These are phyloP conservation scores for Agroathelia rolfsii DNA, from an alignment of 1,284 basidiomycete genomes.

Conservation along the genomic window DNA sequence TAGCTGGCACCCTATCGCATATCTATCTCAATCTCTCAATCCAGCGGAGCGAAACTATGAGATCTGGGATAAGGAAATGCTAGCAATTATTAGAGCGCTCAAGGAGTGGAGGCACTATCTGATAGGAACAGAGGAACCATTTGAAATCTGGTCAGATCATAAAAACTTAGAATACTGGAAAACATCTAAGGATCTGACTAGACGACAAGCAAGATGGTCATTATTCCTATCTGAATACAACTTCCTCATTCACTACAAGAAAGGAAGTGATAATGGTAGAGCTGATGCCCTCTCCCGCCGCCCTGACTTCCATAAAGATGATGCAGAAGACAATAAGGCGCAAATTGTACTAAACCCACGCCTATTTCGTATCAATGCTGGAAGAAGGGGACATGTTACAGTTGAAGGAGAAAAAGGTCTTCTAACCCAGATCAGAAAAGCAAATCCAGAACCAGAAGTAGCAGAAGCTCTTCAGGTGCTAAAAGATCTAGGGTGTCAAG, in stretches of 20 bases:
- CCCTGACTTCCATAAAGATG: conserved; percentile 7
- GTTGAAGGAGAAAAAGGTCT: no score
- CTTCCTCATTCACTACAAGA: conserved; percentile 16
- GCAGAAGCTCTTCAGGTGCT: no score
- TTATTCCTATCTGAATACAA: conserved; percentile 23
- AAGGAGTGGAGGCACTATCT: conserved; percentile 17
- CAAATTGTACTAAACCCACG: no score
- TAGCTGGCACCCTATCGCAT: conserved; percentile 22
- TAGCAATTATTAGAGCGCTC: conserved; percentile 12
- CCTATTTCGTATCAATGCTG: no score
- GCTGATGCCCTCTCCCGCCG: conserved; percentile 19
- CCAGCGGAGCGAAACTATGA: conserved; percentile 22
- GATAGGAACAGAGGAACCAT: conserved; percentile 14
- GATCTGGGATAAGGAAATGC: conserved; percentile 14
- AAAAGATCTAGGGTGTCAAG: no score
- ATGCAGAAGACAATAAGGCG: no score
- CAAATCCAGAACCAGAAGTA: no score
- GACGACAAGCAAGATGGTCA: conserved; percentile 23
- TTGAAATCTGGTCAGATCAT: conserved; percentile 30
- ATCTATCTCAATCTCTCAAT: conserved; percentile 19
- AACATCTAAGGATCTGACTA: conserved; percentile 23
- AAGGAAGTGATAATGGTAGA: conserved; percentile 17
- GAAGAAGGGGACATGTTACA: no score
- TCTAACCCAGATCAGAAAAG: no score
- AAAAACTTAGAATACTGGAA: conserved; percentile 26